Evolutionary conservation across 306 rosid species (phyloP).

Genomic region (Cicer arietinum): DNA sequence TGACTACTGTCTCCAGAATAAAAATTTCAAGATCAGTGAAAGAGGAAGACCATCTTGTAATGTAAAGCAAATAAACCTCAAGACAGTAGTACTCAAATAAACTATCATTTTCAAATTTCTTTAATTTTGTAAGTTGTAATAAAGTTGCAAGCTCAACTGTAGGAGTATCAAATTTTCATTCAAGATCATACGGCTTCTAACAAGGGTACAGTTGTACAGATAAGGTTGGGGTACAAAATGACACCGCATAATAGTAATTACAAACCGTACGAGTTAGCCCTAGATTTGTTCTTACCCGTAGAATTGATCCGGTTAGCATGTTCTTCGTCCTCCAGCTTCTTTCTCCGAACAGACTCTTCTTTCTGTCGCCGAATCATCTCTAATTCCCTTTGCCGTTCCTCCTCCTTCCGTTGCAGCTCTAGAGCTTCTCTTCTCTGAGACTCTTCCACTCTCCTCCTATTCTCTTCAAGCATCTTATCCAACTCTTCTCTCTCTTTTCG

Average conservation of each 20-base stretch:
- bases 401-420: conserved; percentile 89
- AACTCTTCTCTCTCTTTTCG: conserved; percentile 89
- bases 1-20: not conserved
- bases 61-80: conserved; percentile 26
- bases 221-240: conserved; percentile 28
- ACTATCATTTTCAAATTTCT: not conserved
- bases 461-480: conserved; percentile 94
- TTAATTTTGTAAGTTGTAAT: conserved; percentile 6
- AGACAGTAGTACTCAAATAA: not conserved
- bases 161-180: conserved; percentile 25
- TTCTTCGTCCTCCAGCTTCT: conserved; percentile 80
- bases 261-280: conserved; percentile 58
- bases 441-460: conserved; percentile 86
- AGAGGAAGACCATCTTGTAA: conserved; percentile 5
- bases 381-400: conserved; percentile 82
- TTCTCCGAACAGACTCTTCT: conserved; percentile 82
- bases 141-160: conserved; percentile 4
- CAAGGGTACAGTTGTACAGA: conserved; percentile 11
- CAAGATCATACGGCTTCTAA: conserved; percentile 28
- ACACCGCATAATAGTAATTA: conserved; percentile 38
- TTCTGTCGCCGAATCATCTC: conserved; percentile 85
- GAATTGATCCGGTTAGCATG: conserved; percentile 58
- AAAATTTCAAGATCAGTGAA: conserved; percentile 16
- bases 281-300: conserved; percentile 60
- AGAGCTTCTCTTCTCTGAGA: conserved; percentile 89